Conservation (phyloP, 352 stramenopile species). For the Stramenopiles sp. region DNA sequence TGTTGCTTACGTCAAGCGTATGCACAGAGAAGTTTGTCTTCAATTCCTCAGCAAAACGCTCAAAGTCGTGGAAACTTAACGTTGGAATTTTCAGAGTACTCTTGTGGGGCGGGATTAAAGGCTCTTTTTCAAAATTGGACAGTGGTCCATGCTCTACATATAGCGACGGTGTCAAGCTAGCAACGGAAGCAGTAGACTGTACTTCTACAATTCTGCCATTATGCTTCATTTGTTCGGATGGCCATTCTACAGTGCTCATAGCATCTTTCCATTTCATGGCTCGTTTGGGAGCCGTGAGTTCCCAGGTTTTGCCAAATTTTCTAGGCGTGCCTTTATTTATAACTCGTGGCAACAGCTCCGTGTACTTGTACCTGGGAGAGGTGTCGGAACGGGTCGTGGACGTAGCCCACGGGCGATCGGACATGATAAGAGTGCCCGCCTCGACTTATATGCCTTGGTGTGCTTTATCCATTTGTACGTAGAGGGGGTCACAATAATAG, state of each 20-base stretch:
- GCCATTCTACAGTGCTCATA: not conserved
- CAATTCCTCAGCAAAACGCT: not conserved
- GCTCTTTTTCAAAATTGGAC: no score
- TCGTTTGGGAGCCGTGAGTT: not conserved
- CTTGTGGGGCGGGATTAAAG: not conserved
- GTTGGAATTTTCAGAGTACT: not conserved
- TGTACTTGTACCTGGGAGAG: not conserved
- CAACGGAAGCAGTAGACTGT: not conserved
- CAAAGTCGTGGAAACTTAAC: not conserved
- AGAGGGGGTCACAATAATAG: no score
- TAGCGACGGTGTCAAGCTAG: not conserved
- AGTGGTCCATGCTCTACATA: not conserved
- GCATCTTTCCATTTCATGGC: not conserved
- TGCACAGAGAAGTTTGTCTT: not conserved
- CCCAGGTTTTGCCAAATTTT: not conserved
- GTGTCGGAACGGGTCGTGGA: not conserved
- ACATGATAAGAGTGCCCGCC: no score
- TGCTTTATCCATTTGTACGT: no score
- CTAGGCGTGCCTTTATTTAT: not conserved
- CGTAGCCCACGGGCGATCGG: not conserved
- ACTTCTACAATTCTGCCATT: not conserved
- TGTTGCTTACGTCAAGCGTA: not conserved
- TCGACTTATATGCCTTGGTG: no score
- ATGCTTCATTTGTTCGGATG: not conserved
- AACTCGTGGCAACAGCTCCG: not conserved